phyloP scores from a whole-genome alignment of 148 eudicot genomes.

The Rhododendron williamsianum region DNA sequence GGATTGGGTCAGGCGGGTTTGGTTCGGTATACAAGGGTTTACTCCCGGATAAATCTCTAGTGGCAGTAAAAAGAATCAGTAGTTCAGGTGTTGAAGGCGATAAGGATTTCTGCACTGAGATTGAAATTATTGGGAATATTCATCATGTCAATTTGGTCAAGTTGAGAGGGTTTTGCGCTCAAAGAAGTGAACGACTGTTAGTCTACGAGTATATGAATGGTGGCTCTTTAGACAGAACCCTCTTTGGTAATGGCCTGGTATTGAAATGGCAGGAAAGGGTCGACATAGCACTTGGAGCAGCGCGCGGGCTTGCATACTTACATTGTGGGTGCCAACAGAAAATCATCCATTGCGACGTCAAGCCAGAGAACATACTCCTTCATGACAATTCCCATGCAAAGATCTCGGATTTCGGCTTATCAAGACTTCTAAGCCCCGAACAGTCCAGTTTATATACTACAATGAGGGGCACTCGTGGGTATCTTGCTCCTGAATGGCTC shows the following conservation, averaged over 20 bases:
- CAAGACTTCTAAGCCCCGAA: slow-evolving; percentile 65
- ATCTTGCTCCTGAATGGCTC: slow-evolving; percentile 59
- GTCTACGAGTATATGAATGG: slow-evolving; percentile 88
- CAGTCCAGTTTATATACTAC: slow-evolving; percentile 74
- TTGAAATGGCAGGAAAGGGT: slow-evolving; percentile 87
- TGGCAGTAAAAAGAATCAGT: slow-evolving; percentile 73
- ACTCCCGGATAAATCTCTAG: slow-evolving; percentile 47
- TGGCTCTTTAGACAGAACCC: slow-evolving; percentile 64
- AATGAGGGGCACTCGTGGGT: slow-evolving; percentile 62
- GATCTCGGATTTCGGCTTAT: slow-evolving; percentile 81
- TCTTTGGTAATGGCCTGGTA: slow-evolving; percentile 66
- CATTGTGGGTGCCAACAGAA: slow-evolving; percentile 70
- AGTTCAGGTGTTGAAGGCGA: slow-evolving; percentile 30
- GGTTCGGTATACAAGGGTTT: slow-evolving; percentile 70
- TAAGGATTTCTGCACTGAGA: slow-evolving; percentile 75
- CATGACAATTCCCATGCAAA: slow-evolving; percentile 55
- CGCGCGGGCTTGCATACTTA: slow-evolving; percentile 78
- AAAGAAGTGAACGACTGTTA: slow-evolving; percentile 53
- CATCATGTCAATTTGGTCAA: slow-evolving; percentile 57
- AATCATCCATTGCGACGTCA: slow-evolving; percentile 82
- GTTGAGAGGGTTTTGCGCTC: slow-evolving; percentile 48
- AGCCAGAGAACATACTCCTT: slow-evolving; percentile 81
- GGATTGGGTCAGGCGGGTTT: slow-evolving; percentile 77
- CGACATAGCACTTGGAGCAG: slow-evolving; percentile 18
- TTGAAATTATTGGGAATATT: slow-evolving; percentile 71